phyloP scores from a whole-genome alignment of 331 rosid species.

The Quercus lobata region DNA sequence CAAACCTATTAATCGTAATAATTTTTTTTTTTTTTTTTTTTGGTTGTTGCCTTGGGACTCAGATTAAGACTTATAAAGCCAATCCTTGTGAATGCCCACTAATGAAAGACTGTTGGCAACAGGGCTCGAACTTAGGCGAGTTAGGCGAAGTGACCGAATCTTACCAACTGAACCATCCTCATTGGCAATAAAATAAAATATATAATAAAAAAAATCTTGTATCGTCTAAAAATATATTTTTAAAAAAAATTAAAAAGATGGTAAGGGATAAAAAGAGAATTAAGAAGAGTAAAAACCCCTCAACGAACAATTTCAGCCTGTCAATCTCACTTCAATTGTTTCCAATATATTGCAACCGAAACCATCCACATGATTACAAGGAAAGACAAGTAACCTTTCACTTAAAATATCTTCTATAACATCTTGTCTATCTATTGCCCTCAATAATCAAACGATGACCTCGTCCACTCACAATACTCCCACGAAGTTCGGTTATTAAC shows the following conservation, averaged over 20 bases:
- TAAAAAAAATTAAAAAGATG: background rate
- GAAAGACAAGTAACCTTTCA: too few species aligned
- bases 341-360: slow-evolving; percentile 2
- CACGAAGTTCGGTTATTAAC: background rate
- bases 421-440: background rate
- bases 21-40: too few species aligned
- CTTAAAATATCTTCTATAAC: background rate
- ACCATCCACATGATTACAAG: background rate
- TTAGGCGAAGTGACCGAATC: rapidly evolving
- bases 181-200: too few species aligned
- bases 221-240: background rate
- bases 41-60: too few species aligned
- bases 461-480: background rate
- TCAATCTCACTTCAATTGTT: background rate
- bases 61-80: too few species aligned
- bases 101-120: rapidly evolving
- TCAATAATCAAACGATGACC: background rate
- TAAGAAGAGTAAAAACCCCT: background rate
- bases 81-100: too few species aligned
- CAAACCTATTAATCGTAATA: too few species aligned
- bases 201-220: too few species aligned
- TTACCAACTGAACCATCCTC: too few species aligned
- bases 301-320: background rate
- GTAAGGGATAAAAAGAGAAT: background rate
- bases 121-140: rapidly evolving